A percentile compares a stretch with the other conserved stretches of the same genome.
phyloP scores from a whole-genome alignment of 768 basidiomycete genomes.

The Peribolospora kevripleyi region DNA sequence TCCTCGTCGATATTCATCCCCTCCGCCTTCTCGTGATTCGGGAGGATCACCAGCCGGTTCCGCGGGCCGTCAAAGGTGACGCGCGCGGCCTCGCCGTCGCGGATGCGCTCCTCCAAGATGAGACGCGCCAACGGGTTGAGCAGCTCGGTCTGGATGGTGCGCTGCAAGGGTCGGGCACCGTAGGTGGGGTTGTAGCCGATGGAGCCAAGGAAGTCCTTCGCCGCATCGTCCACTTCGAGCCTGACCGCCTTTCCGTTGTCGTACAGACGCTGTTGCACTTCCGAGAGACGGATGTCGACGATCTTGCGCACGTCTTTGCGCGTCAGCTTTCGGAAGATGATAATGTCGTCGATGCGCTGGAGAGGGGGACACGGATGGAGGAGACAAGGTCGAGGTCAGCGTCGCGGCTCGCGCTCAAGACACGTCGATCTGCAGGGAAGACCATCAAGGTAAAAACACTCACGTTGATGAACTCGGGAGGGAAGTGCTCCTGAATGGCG shows the following conservation, averaged over 20 bases:
- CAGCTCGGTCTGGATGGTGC: slow-evolving; percentile 74
- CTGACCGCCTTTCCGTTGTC: slow-evolving; percentile 47
- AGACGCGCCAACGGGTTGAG: slow-evolving; percentile 70
- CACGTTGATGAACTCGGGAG: slow-evolving; percentile 18
- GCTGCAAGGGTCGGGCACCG: slow-evolving; percentile 76
- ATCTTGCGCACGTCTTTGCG: slow-evolving; percentile 49
- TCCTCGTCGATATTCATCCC: slow-evolving; percentile 36
- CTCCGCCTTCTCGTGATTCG: slow-evolving; percentile 44
- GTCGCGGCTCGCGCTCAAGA: slow-evolving; percentile 2
- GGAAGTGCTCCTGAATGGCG: slow-evolving; percentile 18
- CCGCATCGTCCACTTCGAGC: slow-evolving; percentile 47
- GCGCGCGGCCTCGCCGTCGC: slow-evolving; percentile 51
- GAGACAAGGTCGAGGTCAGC: slow-evolving; percentile 2
- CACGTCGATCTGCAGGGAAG: slow-evolving; percentile 2
- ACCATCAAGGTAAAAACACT: slow-evolving; percentile 2
- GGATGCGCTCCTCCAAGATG: slow-evolving; percentile 56
- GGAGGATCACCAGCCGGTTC: slow-evolving; percentile 50
- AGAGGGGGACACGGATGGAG: slow-evolving; percentile 1
- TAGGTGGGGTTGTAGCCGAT: slow-evolving; percentile 58
- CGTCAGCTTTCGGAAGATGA: slow-evolving; percentile 48
- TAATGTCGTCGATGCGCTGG: slow-evolving; percentile 20
- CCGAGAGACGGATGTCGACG: slow-evolving; percentile 60
- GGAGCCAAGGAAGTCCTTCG: slow-evolving; percentile 40
- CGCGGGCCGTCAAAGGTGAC: slow-evolving; percentile 57
- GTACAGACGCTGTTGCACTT: slow-evolving; percentile 55